Base-by-base conservation (phyloP, 2,329 filamentous ascomycete genomes). In the Monosporascus sp. region DNA sequence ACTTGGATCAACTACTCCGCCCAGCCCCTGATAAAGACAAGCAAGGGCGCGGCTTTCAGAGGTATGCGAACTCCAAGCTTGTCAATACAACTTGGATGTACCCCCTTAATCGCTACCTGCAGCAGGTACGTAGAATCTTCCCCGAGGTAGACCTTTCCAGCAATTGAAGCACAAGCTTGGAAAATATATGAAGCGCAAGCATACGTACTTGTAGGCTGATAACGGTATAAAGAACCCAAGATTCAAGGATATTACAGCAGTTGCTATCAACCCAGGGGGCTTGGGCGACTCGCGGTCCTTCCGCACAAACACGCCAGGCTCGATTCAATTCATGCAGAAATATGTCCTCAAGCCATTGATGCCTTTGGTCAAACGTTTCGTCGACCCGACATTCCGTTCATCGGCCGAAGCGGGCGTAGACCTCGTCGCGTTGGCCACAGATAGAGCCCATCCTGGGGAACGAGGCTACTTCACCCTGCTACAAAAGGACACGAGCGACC, bases 1-100 rank as follows among this genome's bases (percentile, higher is more conserved):
- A 74, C 44, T 49, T 75, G 8, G 67, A 74, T 11, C 40, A 65
- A 5, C 61, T 75, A 37, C 63, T 70, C 2, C 66, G 70, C 28
- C 72, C 72, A 2, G 26, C 45, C 1, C 37, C 59, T 5, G 66
- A 72, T 54, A 51, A 43, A 6, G 59, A 63, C 22, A 56, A 56
- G 1, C 62, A 72, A 17, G 74, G 67, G 5, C 59, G 65, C 6
- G 74, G 74, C 17, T 0, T 75, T 73, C 37, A 40, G 37, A 14
- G 37, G 15, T 40, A 40, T 40, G 37, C 11, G 7, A 40, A 15
- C 17, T 14, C 37, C 37, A 76, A 74, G 55, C 57, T 48, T 6
- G 70, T 66, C 2, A 59, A 66, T 4, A 59, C 72, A 1, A 70
- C 68, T 52, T 67, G 67, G 48, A 68, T 66, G 53, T 67, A 72